Percentiles rank a stretch among this genome's conserved stretches.
These are phyloP conservation scores for Cladosporium cucumerinum DNA, from an alignment of 2,329 filamentous ascomycete species.

Conservation along the genomic window DNA sequence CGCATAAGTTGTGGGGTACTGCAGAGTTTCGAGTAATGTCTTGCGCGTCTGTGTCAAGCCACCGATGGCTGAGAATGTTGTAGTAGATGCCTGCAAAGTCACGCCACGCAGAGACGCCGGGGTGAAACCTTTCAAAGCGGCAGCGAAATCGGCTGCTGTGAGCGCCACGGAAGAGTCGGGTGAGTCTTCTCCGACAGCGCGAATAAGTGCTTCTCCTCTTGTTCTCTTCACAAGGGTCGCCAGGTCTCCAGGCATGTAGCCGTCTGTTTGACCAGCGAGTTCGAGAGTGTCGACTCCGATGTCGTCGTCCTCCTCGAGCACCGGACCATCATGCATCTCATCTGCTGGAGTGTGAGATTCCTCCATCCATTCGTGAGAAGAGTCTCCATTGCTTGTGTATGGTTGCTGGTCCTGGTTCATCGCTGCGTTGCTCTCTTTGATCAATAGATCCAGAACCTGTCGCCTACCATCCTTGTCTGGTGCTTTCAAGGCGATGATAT, in stretches of 20 bases:
- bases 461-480: constrained; percentile 88
- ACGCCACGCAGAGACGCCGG: constrained; percentile 93
- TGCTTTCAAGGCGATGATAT: constrained; percentile 84
- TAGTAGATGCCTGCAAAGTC: constrained; percentile 86
- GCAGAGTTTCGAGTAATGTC: constrained; percentile 88
- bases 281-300: constrained; percentile 84
- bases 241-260: constrained; percentile 96
- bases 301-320: constrained; percentile 56
- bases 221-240: constrained; percentile 81
- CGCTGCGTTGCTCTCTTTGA: constrained; percentile 39
- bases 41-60: constrained; percentile 82
- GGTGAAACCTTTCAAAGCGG: constrained; percentile 85
- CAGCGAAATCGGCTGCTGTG: constrained; percentile 72
- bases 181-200: constrained; percentile 56
- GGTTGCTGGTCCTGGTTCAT: constrained; percentile 18
- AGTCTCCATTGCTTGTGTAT: constrained; percentile 18
- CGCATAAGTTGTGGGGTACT: constrained; percentile 96
- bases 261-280: constrained; percentile 88
- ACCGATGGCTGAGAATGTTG: constrained; percentile 87
- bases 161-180: constrained; percentile 60
- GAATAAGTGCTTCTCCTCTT: constrained; percentile 87
- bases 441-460: constrained; percentile 77
- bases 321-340: constrained; percentile 33
- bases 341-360: constrained; percentile 54
- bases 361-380: constrained; percentile 63